phyloP scores from a whole-genome alignment of 768 basidiomycete genomes.

The Suillus tomentosus region DNA sequence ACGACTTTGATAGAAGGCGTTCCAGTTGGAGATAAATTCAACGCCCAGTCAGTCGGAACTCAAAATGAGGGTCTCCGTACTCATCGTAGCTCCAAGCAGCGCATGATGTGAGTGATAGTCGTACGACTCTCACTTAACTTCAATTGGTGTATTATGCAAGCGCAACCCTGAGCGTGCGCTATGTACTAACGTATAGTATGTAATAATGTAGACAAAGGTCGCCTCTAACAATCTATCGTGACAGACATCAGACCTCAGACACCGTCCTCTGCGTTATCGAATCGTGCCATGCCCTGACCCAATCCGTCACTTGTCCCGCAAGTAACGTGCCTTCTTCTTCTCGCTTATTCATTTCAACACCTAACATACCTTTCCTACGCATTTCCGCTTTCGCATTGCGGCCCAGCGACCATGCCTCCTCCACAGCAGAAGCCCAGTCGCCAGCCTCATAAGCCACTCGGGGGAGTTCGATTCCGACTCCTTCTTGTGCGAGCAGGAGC shows the following conservation, averaged over 20 bases:
- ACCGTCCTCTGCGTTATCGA: background rate
- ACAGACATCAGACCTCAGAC: background rate
- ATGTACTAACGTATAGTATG: background rate
- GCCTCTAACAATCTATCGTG: background rate
- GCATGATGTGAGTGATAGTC: background rate
- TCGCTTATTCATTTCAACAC: slow-evolving; percentile 41
- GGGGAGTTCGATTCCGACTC: slow-evolving; percentile 69
- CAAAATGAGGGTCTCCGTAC: background rate
- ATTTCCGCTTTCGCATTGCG: slow-evolving; percentile 47
- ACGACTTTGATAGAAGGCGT: background rate
- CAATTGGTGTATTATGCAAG: background rate
- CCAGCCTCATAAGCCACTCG: slow-evolving; percentile 70
- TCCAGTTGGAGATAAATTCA: background rate
- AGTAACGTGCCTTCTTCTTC: slow-evolving; percentile 45
- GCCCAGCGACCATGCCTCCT: slow-evolving; percentile 59
- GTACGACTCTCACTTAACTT: too few species aligned
- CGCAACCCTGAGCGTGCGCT: background rate
- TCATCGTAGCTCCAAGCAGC: background rate
- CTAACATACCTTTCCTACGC: slow-evolving; percentile 40
- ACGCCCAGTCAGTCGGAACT: background rate
- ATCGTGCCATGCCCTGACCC: slow-evolving; percentile 39
- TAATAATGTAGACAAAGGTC: background rate
- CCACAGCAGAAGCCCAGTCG: slow-evolving; percentile 63
- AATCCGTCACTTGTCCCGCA: slow-evolving; percentile 50
- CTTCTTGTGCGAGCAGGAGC: slow-evolving; percentile 60